Evolutionary conservation across 1,284 basidiomycete genomes (phyloP).

Genomic region (Flammula alnicola): DNA sequence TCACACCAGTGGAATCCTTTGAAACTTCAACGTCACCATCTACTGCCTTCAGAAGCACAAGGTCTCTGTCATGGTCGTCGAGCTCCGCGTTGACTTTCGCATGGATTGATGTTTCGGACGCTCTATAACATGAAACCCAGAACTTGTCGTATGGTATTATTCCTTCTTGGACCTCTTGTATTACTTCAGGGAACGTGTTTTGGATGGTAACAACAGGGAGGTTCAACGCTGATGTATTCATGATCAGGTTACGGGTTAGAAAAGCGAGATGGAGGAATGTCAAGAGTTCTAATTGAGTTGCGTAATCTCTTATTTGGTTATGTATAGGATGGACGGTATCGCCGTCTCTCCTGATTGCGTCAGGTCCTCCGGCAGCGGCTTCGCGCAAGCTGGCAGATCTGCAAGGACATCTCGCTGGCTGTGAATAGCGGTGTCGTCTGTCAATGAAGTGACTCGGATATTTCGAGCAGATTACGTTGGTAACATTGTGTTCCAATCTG

Average conservation of each 20-base stretch:
- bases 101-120: conserved; percentile 58
- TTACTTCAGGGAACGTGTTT: conserved; percentile 58
- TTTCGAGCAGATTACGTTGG: too few species aligned
- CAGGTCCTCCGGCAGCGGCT: too few species aligned
- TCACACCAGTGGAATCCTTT: conserved; percentile 31
- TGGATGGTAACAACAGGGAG: conserved; percentile 68
- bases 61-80: conserved; percentile 55
- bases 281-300: too few species aligned
- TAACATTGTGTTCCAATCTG: too few species aligned
- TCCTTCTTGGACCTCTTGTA: conserved; percentile 63
- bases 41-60: conserved; percentile 43
- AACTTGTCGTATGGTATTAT: conserved; percentile 60
- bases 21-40: conserved; percentile 46
- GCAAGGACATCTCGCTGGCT: too few species aligned
- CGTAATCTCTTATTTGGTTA: too few species aligned
- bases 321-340: too few species aligned
- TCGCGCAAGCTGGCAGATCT: too few species aligned
- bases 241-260: conserved; percentile 1
- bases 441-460: too few species aligned
- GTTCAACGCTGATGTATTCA: conserved; percentile 20
- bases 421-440: too few species aligned
- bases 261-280: neutral
- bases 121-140: conserved; percentile 76
- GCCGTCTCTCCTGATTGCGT: too few species aligned
- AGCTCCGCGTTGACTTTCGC: conserved; percentile 57